These are phyloP conservation scores for Parmelia sp. DNA, from an alignment of 495 filamentous ascomycete genomes.

Conservation along the genomic window DNA sequence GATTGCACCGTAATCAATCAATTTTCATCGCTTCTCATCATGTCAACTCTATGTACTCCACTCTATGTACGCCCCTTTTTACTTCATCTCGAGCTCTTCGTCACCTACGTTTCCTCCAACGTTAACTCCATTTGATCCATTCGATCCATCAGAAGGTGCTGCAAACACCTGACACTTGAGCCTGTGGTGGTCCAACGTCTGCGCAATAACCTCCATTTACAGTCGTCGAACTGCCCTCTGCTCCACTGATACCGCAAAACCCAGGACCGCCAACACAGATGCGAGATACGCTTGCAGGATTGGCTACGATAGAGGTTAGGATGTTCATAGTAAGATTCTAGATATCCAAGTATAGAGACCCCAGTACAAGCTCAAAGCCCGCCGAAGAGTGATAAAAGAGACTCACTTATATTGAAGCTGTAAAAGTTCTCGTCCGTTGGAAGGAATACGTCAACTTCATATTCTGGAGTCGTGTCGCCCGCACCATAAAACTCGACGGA, in stretches of 20 bases:
- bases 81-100: too few relatives aligned
- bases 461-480: neutral
- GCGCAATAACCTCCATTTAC: neutral
- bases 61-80: too few relatives aligned
- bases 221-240: neutral
- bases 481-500: neutral
- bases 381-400: neutral
- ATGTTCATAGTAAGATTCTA: neutral
- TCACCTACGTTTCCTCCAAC: too few relatives aligned
- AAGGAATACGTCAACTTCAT: neutral
- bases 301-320: neutral
- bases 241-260: neutral
- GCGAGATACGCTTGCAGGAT: neutral
- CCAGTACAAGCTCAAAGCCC: neutral
- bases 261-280: neutral
- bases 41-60: too few relatives aligned
- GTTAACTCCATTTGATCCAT: too few relatives aligned
- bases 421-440: neutral
- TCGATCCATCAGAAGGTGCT: neutral
- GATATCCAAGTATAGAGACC: neutral
- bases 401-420: neutral
- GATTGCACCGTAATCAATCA: too few relatives aligned
- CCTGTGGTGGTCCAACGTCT: neutral
- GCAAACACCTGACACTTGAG: neutral
- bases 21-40: too few relatives aligned